phyloP scores from a whole-genome alignment of 257 asterid species.

The Plantago major region DNA sequence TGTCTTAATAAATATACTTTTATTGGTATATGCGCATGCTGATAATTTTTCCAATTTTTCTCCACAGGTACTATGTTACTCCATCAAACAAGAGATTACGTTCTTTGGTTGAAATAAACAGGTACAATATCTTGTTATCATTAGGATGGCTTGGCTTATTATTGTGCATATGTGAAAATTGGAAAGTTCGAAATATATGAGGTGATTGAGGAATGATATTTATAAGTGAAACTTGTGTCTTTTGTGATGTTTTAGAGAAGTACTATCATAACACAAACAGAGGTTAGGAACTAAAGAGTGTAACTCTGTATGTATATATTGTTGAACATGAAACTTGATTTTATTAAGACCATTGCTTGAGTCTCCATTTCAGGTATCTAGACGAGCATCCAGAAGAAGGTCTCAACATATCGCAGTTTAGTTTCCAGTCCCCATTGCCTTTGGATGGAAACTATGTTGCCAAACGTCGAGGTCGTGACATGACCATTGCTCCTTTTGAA shows the following conservation, averaged over 20 bases:
- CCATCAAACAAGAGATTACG: conserved; percentile 17
- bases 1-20: too few species aligned
- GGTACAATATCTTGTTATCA: neutral
- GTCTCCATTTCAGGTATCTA: conserved; percentile 40
- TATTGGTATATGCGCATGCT: neutral
- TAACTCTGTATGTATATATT: too few species aligned
- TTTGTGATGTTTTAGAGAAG: neutral
- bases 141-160: neutral
- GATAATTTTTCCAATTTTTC: neutral
- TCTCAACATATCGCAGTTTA: conserved; percentile 40
- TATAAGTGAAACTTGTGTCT: neutral
- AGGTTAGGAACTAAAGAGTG: too few species aligned
- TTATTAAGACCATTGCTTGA: too few species aligned
- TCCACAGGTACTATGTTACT: conserved; percentile 20
- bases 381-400: conserved; percentile 47
- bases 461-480: conserved; percentile 39
- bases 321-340: too few species aligned
- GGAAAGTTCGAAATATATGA: too few species aligned
- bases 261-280: neutral
- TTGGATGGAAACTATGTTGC: conserved; percentile 49
- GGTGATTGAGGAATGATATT: neutral
- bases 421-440: conserved; percentile 63
- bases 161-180: neutral
- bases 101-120: conserved; percentile 15
- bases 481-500: conserved; percentile 6